Evolutionary conservation across 1,284 basidiomycete genomes (phyloP), one percentile per base, ranked within the genome.

Genomic region (Ceratorhiza oryzae-sativae): DNA sequence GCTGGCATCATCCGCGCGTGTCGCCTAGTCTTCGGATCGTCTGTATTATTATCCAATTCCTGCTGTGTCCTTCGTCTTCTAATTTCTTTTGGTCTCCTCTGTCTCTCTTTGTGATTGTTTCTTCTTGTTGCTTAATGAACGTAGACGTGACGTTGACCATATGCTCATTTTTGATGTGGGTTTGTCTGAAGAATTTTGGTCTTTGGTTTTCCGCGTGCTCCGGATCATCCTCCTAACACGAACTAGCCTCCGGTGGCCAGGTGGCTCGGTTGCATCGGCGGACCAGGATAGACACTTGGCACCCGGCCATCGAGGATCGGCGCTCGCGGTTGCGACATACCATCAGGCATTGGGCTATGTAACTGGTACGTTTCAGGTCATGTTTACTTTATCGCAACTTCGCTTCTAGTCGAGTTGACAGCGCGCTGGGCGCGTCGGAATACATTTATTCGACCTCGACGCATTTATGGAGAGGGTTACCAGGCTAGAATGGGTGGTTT

Each of bases 31-130:
- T 65, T 15, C 30, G 59, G 39, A 45, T 25, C 30, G 48, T 46
- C 20, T 65, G 62, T 65, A 65, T 65, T 39, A 65, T 65, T 65
- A 65, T 65, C 30, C 45, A 65, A 18, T 48, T 53, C 27, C 53
- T 34, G 15, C 32, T 12, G 30, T 34, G 30, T 56, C 53, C 27
- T 56, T 56, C 53, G 30, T 32, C 25, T 46, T 13, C 13, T 39
- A 6, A 13, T n/a, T 6, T 53, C 53, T 25, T 13, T 39, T 39
- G 6, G 13, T n/a, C 4, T 53, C 53, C 36, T 53, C 39, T 46
- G 62, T 65, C 48, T 4, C 60, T 32, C 25, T 30, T 46, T 63
- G 46, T 39, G 3, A 27, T 36, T 51, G 30, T 53, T 51, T n/a
- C 46, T 34, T 63, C 2, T 30, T 36, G 25, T 34, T 32, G 23